A percentile compares a stretch with the other conserved stretches of the same genome.
phyloP scores from a whole-genome alignment of 768 basidiomycete species.

The Rossbeevera mucosa region DNA sequence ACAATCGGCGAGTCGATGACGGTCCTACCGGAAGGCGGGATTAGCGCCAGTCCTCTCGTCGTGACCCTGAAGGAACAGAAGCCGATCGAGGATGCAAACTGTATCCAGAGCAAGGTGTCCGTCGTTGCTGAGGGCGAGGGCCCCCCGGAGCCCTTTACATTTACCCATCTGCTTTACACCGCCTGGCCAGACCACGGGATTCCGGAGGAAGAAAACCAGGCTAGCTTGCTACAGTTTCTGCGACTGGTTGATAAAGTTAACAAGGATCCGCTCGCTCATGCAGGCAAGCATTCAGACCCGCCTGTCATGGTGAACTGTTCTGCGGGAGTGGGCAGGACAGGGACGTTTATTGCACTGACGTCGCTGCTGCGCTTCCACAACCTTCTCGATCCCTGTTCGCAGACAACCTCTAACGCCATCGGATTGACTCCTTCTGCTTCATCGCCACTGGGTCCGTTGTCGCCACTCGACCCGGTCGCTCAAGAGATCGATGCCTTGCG shows the following conservation, averaged over 20 bases:
- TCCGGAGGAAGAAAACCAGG: conserved; percentile 56
- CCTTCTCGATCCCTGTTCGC: conserved; percentile 34
- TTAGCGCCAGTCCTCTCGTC: conserved; percentile 41
- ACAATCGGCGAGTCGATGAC: conserved; percentile 49
- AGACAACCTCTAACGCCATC: conserved; percentile 19
- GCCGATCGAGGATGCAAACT: conserved; percentile 52
- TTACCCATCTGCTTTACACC: conserved; percentile 67
- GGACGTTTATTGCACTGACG: conserved; percentile 76
- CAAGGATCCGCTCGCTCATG: conserved; percentile 34
- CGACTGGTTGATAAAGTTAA: conserved; percentile 62
- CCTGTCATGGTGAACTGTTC: conserved; percentile 82
- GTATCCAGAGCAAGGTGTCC: conserved; percentile 57
- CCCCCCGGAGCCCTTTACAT: conserved; percentile 39
- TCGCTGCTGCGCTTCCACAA: conserved; percentile 67
- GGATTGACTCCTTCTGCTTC: conserved; percentile 32
- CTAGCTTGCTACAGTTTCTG: conserved; percentile 57
- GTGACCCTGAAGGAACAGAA: conserved; percentile 52
- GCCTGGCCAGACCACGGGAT: conserved; percentile 87
- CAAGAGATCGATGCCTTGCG: conserved; percentile 73
- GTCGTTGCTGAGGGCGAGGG: conserved; percentile 36
- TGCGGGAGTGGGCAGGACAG: conserved; percentile 84
- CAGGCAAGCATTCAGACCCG: conserved; percentile 51
- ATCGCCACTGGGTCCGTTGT: conserved; percentile 58
- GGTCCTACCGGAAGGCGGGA: conserved; percentile 43
- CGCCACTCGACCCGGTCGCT: conserved; percentile 50